Percentiles rank a stretch among this genome's conserved stretches.
Evolutionary conservation across 208 protist species (phyloP).

Genomic region (Angomonas desouzai): DNA sequence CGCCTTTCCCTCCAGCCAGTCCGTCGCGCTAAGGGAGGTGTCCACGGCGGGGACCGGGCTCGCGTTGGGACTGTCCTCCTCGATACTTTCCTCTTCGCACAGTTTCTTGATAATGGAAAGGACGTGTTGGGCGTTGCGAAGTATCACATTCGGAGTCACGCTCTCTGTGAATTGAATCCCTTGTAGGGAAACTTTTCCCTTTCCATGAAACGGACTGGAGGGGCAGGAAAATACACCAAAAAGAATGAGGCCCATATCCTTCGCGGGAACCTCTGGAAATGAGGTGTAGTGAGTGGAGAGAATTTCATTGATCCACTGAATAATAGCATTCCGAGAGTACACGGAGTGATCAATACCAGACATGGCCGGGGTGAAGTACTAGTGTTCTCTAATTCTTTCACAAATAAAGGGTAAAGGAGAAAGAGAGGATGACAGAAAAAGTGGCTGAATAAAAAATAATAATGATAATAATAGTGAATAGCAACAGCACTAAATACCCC

Average conservation of each 20-base stretch:
- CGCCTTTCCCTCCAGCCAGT: slow-evolving; percentile 68
- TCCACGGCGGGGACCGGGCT: slow-evolving; percentile 18
- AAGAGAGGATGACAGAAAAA: background rate
- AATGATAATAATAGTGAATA: slow-evolving; percentile 13
- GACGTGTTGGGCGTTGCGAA: background rate
- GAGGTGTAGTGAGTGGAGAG: slow-evolving; percentile 28
- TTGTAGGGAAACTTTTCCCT: slow-evolving; percentile 29
- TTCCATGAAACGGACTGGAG: background rate
- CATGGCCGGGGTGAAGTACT: background rate
- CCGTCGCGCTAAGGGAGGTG: slow-evolving; percentile 30
- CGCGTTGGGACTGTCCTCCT: background rate
- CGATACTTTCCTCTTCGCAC: background rate
- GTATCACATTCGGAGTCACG: slow-evolving; percentile 5
- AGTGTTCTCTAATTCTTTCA: no score
- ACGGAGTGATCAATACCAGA: background rate
- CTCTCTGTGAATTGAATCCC: slow-evolving; percentile 41
- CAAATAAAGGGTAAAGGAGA: slow-evolving; percentile 6
- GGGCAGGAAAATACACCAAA: slow-evolving; percentile 47
- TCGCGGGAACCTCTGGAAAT: slow-evolving; percentile 54
- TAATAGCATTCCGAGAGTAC: slow-evolving; percentile 42
- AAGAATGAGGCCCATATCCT: slow-evolving; percentile 64
- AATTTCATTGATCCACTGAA: slow-evolving; percentile 55
- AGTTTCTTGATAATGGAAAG: background rate
- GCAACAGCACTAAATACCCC: background rate
- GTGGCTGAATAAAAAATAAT: slow-evolving; percentile 2